Evolutionary conservation across 2,329 filamentous ascomycete genomes (phyloP).

Genomic region (Colletotrichum camelliae): DNA sequence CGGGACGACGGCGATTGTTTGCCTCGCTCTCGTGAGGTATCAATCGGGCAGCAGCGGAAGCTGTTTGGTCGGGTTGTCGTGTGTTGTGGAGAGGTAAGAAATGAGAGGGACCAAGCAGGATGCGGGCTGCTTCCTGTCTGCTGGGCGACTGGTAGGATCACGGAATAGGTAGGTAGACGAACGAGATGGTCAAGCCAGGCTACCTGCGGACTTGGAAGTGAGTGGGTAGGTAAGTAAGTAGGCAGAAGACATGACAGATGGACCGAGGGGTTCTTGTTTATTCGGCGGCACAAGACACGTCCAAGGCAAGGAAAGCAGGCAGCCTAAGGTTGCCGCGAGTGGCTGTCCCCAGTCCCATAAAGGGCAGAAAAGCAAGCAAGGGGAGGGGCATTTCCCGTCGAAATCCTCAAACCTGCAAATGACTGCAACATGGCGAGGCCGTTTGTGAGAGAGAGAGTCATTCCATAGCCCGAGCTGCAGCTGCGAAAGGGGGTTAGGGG

Average conservation of each 20-base stretch:
- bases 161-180: not conserved
- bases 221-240: not conserved
- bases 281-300: not conserved
- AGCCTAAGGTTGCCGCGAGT: not conserved
- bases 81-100: not conserved
- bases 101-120: not conserved
- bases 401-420: not conserved
- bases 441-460: not conserved
- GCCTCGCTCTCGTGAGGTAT: constrained; percentile 18
- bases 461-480: constrained; percentile 4
- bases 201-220: not conserved
- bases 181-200: not conserved
- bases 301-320: not conserved
- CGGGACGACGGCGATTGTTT: not conserved
- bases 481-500: not conserved
- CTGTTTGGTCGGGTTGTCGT: not conserved
- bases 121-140: not conserved
- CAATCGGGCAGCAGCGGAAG: constrained; percentile 23
- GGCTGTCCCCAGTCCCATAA: not conserved
- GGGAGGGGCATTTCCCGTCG: not conserved
- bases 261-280: not conserved
- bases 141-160: not conserved
- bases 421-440: not conserved
- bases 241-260: not conserved
- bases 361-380: not conserved